Base-by-base conservation (phyloP, 164 flowering plant species). In the Macadamia tetraphylla region DNA sequence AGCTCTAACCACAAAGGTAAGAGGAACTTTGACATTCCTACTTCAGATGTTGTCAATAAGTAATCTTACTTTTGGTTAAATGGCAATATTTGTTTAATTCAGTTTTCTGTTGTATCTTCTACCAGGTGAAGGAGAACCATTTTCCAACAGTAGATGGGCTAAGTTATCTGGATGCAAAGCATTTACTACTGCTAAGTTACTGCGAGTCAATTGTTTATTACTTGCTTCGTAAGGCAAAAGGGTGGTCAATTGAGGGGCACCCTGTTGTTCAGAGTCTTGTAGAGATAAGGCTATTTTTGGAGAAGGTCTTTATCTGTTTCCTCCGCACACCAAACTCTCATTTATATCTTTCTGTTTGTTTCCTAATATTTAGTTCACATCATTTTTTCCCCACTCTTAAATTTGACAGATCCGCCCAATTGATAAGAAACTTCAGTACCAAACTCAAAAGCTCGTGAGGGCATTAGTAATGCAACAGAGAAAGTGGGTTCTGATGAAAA, bases 101-200 rank as follows among this genome's bases (percentile, higher is more conserved):
- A 43, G 52, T 29, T 29, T 64, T 53, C 2, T n/a, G 56, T 17
- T 44, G 13, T 65, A 53, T 49, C 10, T 29, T 63, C 1, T 72
- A 53, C 56, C 68, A 94, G 98, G 95, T 94, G 60, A 94, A 84
- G 81, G 93, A 81, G 62, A 76, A 81, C 67, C 78, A 81, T 17
- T 84, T 74, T 71, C 89, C 88, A 15, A 90, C 98, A 6, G 77
- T 75, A 8, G 90, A 92, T 74, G 97, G 98, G 72, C 81, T 94
- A 64, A 94, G 94, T 75, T 94, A 90, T 81, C 93, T 94, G 57
- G 97, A 94, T 66, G 90, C 93, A 6, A 94, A 94, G 58, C 84
- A 90, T 81, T 77, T 94, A 70, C 78, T 92, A 52, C 92, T 94
- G 48, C 70, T 94, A 23, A 86, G 79, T 64, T 94, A 94, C 80